A percentile compares a stretch with the other conserved stretches of the same genome.
These are phyloP conservation scores for Verticillium klebahnii DNA, from an alignment of 2,329 filamentous ascomycete species.

Conservation along the genomic window DNA sequence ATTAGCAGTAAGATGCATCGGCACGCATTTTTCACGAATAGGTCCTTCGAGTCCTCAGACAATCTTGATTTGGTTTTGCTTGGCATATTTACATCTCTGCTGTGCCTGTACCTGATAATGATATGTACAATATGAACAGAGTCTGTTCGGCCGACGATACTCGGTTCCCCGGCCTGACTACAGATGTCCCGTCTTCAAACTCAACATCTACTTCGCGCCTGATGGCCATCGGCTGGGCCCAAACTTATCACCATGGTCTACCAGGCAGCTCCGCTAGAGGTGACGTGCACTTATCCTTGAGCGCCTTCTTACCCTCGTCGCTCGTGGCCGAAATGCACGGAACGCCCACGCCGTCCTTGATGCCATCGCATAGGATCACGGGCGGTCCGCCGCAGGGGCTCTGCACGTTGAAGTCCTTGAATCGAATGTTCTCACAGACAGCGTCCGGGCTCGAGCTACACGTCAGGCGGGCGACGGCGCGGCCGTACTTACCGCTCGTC, in stretches of 20 bases:
- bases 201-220: background rate
- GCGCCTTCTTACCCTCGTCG: conserved; percentile 23
- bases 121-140: background rate
- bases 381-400: conserved; percentile 41
- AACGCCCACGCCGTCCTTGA: conserved; percentile 29
- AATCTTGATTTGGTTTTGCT: background rate
- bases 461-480: conserved; percentile 45
- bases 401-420: conserved; percentile 48
- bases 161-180: background rate
- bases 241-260: background rate
- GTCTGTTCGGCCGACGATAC: background rate
- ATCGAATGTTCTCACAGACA: conserved; percentile 48
- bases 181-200: background rate
- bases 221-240: background rate
- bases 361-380: conserved; percentile 47
- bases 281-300: conserved; percentile 24
- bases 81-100: background rate
- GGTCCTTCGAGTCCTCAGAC: too few species aligned
- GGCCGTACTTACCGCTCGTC: conserved; percentile 49
- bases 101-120: background rate
- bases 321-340: conserved; percentile 29
- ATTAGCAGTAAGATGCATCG: background rate
- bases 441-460: conserved; percentile 48
- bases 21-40: background rate
- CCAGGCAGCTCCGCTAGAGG: conserved; percentile 17